Evolutionary conservation across 1,139 yeast genomes (phyloP), one percentile per base, ranked within the genome.

Genomic region (Kodamaea suecica): DNA sequence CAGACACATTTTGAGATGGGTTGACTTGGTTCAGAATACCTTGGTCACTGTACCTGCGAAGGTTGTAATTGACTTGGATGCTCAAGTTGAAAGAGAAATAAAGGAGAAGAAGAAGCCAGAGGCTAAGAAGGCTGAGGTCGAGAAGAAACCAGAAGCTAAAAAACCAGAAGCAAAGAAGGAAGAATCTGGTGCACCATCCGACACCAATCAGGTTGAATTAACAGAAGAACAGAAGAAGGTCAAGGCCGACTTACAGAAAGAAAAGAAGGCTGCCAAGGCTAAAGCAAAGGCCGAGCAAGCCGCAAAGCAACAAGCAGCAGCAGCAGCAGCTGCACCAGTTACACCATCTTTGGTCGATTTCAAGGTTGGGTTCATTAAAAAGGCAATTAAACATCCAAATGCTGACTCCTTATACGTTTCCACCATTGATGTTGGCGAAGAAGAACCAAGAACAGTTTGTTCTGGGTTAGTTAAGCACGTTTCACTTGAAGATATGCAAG

Each of bases 371-470:
- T 87, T 82, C 73, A 94, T 94, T 55, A 90, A 90, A 68, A 92
- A 92, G 71, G 97, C 97, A 33, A 75, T 85, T 56, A 86, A 86
- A 65, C 99, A 94, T 66, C 98, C 98, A 44, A 94, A 94, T 59
- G 99, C 98, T 26, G 99, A 94, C 63, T 75, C 95, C 3, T 73
- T 94, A 53, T 94, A 94, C 60, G 95, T 92, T 42, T 90, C 97
- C 23, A 92, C 98, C 37, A 92, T 94, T 53, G 88, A 94, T 46
- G 82, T 87, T 74, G 99, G 98, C 47, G 98, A 92, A 54, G 95
- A 85, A 55, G 95, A 95, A 41, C 98, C 98, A 57, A 81, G 99
- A 72, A 94, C 97, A 31, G 95, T 94, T 35, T 94, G 98, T 70
- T 86, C 96, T 11, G 99, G 98, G 44, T 70, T 90, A 49, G 95